phyloP scores from a whole-genome alignment of 495 filamentous ascomycete species.

The Hypoxylon crocopeplum region DNA sequence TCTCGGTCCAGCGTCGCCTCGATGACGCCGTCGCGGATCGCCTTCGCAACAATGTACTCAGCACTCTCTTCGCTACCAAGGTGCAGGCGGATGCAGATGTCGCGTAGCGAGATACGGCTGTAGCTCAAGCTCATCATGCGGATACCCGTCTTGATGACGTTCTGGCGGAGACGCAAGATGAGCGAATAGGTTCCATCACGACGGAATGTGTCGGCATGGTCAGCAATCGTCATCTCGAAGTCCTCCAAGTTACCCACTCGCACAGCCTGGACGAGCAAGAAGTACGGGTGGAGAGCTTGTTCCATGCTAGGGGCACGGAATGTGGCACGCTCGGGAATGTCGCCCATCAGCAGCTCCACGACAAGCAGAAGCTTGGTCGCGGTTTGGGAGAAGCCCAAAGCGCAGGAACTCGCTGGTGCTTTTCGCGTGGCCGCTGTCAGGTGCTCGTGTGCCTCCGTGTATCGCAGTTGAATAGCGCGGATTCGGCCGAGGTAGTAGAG shows the following conservation, averaged over 20 bases:
- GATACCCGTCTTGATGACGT: conserved; percentile 99
- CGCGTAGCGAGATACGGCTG: conserved; percentile 94
- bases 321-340: conserved; percentile 92
- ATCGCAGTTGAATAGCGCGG: conserved; percentile 92
- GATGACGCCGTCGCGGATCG: conserved; percentile 96
- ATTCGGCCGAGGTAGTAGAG: conserved; percentile 96
- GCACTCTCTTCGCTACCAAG: conserved; percentile 95
- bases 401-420: conserved; percentile 85
- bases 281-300: conserved; percentile 85
- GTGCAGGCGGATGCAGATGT: conserved; percentile 93
- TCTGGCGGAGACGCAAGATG: conserved; percentile 91
- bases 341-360: conserved; percentile 97
- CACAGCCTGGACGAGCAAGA: conserved; percentile 91
- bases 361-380: conserved; percentile 93
- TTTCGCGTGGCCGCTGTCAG: conserved; percentile 91
- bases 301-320: conserved; percentile 91
- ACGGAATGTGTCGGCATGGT: conserved; percentile 82
- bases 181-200: conserved; percentile 95
- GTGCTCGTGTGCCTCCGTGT: conserved; percentile 96
- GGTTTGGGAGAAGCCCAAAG: conserved; percentile 92
- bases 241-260: conserved; percentile 93
- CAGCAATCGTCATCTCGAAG: conserved; percentile 82
- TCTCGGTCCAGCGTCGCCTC: conserved; percentile 94
- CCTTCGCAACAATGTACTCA: conserved; percentile 99
- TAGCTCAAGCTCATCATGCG: conserved; percentile 99